Evolutionary conservation across 768 basidiomycete genomes (phyloP), one percentile per base, ranked within the genome.

Genomic region (Pleurotus ostreatus): DNA sequence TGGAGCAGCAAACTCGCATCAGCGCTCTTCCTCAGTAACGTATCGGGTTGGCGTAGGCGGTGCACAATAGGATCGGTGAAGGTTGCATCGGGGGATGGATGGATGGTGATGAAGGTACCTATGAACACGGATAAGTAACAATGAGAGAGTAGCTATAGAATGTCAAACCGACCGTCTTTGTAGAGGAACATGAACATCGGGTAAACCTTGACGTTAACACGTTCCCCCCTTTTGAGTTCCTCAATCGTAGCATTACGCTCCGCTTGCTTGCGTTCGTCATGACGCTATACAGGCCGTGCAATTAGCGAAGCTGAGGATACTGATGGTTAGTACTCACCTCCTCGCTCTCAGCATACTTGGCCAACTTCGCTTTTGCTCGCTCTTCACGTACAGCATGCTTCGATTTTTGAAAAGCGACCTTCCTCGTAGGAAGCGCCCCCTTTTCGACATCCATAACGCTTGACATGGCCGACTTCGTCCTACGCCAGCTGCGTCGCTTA

Each of bases 1-100:
- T 91, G 83, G 2, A 91, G 77, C 6, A 92, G 73, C 11, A 92
- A 69, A 9, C 85, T 85, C 4, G 85, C 75, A 61, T 91, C 89
- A 22, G 82, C 81, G 0, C 84, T 82, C 44, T 74, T 77, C 26
- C 86, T 76, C 4, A 90, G 70, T 4, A 81, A 73, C 0, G 86
- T 85, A 59, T 88, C 83, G 2, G 75, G 70, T 56, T 81, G 79
- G 18, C 74, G 72, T 47, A 90, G 66, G 11, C 86, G 82, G n/a
- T 74, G 68, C 16, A 77, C 67, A 55, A 89, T 84, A 0, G 87
- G 83, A 2, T 71, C 68, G 1, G 83, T 83, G 59, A 84, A 77
- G 40, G 71, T 68, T 9, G 81, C 67, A 46, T 73, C 73, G 23
- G 74, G 67, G 25, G 69, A 76, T 53, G 78, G 70, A 47, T 79